Evolutionary conservation across 352 stramenopile species (phyloP), one percentile per base, ranked within the genome.

Genomic region (Peronospora destructor): DNA sequence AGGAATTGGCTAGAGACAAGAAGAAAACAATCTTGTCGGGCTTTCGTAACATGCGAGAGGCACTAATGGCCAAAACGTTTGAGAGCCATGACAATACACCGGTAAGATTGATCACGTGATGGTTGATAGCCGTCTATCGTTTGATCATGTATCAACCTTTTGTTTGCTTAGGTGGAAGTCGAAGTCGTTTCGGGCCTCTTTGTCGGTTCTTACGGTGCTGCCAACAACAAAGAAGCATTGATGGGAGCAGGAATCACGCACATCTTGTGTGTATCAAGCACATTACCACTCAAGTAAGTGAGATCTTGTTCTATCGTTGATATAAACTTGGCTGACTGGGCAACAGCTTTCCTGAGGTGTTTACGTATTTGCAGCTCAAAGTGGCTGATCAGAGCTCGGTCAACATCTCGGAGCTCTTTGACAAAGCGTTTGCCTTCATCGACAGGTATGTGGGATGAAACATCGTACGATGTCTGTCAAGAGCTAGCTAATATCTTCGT

Each of bases 151-250:
- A 26, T 26, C 23, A 36, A 26, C 13, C 37, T 32, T 34, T 42
- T 17, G 17, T 11, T 51, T 14, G 11, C 4, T 44, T 49, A 71
- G 62, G 42, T 67, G 28, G 62, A 34, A 30, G 42, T 71, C n/a
- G 41, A 43, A 28, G 37, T 10, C 16, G 58, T 56, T 26, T 49
- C 74, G 26, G 61, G 61, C 5, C 50, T 92, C 6, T 89, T 74
- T 55, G 75, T 92, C 37, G 79, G 82, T 5, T 85, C 76, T 1
- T 84, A 83, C 25, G 79, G 76, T 21, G 67, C 75, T 4, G 78
- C 76, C 0, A 67, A 53, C 40, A 87, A 90, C 59, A 62, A 59
- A 1, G 25, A 59, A 29, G 69, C 53, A 8, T 59, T 92, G 6
- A 36, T 67, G 17, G 34, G 35, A 23, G 39, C 57, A 2, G 56